Conservation (phyloP, 345 rosid genomes). For the Hibiscus tridactylites region DNA sequence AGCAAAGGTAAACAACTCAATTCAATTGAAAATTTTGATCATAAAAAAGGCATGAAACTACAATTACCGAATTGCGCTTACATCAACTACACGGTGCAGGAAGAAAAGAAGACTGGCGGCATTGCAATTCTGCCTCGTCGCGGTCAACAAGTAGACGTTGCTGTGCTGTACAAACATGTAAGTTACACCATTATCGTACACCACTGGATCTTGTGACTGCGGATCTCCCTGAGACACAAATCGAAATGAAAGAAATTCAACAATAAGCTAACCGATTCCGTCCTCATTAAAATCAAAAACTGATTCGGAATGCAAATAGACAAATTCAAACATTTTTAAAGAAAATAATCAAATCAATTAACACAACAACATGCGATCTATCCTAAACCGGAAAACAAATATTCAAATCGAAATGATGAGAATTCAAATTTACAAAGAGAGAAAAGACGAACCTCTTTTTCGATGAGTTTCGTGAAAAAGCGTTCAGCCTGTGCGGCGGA, state of each 20-base stretch:
- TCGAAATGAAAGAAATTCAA: slow-evolving; percentile 1
- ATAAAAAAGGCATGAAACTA: slow-evolving; percentile 5
- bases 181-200: slow-evolving; percentile 82
- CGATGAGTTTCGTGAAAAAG: slow-evolving; percentile 91
- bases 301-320: not conserved
- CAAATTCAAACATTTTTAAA: not conserved
- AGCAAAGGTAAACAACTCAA: not conserved
- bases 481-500: slow-evolving; percentile 69
- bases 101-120: slow-evolving; percentile 89
- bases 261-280: not conserved
- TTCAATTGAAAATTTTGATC: not conserved
- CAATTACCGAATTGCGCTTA: slow-evolving; percentile 27
- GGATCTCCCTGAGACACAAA: slow-evolving; percentile 69
- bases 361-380: not conserved
- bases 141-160: slow-evolving; percentile 84
- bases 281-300: not conserved
- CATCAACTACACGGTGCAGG: slow-evolving; percentile 90
- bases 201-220: slow-evolving; percentile 96
- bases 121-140: slow-evolving; percentile 90
- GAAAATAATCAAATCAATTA: not conserved
- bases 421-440: not conserved
- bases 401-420: not conserved
- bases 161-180: slow-evolving; percentile 94
- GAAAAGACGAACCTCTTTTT: slow-evolving; percentile 53
- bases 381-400: not conserved